Base-by-base conservation (phyloP, 2,329 filamentous ascomycete genomes). In the Simplicillium sp. region DNA sequence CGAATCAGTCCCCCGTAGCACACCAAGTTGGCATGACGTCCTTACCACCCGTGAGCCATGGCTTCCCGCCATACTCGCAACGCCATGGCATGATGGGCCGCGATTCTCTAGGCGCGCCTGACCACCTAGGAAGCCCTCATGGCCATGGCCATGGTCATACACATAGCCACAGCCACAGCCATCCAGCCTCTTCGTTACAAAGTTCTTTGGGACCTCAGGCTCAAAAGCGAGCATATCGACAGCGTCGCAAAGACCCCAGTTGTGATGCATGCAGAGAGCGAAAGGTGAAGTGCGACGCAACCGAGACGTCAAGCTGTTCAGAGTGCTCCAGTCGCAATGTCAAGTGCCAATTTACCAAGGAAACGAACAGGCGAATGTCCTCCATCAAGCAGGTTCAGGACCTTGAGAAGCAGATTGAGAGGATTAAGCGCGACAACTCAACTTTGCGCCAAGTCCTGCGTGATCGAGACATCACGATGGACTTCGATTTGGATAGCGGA, bases 351-450 rank as follows among this genome's bases (percentile, higher is more conserved):
- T 98, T 98, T 59, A 98, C 92, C 38, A 98, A 98, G 65, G 92
- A 98, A 64, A 98, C 92, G 11, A 98, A 98, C 60, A 77, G 92
- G 44, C 80, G 92, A 46, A 98, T 98, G 92, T 97, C 92, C 14
- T 97, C 90, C 2, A 97, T 97, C 66, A 98, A 97, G 76, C 92
- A 96, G 68, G 86, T 97, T 11, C 92, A 97, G 63, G 92, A 98
- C 59, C 71, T 98, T 18, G 90, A 97, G 64, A 92, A 87, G 61
- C 89, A 96, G 62, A 77, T 96, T 54, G 77, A 84, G 36, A 75
- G 82, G 39, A 74, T 92, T 33, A 85, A 82, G 56, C 80, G 87
- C 43, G 85, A 95, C 59, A 89, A 95, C 54, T 73, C 70, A 42
- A 82, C 80, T 46, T 66, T 95, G 32, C 78, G 79, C 39, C 79